A percentile compares a stretch with the other conserved stretches of the same genome.
Evolutionary conservation across 352 stramenopile genomes (phyloP).

Genomic region (Pythium guiyangense): DNA sequence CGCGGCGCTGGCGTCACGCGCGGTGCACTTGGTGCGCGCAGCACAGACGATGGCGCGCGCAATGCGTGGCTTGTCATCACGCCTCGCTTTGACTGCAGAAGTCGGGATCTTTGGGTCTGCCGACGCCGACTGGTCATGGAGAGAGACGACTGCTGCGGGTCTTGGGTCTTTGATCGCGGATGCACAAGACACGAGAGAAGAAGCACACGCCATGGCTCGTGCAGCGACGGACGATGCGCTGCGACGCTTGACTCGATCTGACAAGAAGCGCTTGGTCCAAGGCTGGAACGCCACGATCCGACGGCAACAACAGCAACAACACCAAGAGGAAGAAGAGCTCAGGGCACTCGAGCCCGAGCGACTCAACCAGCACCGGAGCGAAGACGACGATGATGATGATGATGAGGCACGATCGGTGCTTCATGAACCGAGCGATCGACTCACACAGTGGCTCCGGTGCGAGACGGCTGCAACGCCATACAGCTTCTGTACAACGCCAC

Average conservation of each 20-base stretch:
- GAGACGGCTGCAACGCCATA: not conserved
- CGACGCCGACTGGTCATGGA: too few relatives aligned
- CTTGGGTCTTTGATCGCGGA: too few relatives aligned
- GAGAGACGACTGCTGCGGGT: too few relatives aligned
- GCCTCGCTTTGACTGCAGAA: too few relatives aligned
- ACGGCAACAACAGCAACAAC: not conserved
- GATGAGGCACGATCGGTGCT: too few relatives aligned
- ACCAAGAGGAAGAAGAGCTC: too few relatives aligned
- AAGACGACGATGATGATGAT: constrained; percentile 3
- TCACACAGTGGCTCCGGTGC: constrained; percentile 11
- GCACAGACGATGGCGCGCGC: too few relatives aligned
- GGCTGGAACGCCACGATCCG: constrained; percentile 22
- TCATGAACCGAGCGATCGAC: constrained; percentile 7
- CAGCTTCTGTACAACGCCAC: not conserved
- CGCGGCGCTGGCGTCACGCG: too few relatives aligned
- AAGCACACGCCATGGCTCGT: constrained; percentile 13
- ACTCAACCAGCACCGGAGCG: not conserved
- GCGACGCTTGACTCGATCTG: constrained; percentile 18
- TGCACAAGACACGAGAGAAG: not conserved
- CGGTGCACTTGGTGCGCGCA: too few relatives aligned
- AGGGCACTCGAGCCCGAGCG: too few relatives aligned
- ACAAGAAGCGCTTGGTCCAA: constrained; percentile 34
- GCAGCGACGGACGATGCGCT: constrained; percentile 13
- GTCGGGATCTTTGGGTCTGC: too few relatives aligned
- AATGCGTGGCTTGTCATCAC: too few relatives aligned